Base-by-base conservation (phyloP, 371 early-diverging fungal genomes). In the Apophysomyces ossiformis region DNA sequence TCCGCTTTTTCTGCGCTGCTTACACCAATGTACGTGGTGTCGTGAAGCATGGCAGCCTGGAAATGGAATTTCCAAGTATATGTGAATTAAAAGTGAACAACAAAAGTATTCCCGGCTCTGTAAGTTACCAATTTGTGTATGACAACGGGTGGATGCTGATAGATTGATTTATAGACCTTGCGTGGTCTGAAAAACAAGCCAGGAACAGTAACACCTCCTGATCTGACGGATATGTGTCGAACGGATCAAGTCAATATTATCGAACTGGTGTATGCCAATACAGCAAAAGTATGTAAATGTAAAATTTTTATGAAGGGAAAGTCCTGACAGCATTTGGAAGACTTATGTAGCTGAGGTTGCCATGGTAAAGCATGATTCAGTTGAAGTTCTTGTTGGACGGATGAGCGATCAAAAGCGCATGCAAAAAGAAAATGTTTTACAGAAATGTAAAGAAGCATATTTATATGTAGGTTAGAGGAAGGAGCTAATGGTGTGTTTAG, bases 171-270 rank as follows among this genome's bases (percentile, higher is more conserved):
- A 54, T 70, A 89, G 89, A 74, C 65, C 15, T 65, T 86, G 15
- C 78, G 86, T 41, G 89, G 90, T 1, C 61, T 86, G 50, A 89
- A 86, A 61, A 85, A 83, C 37, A 84, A 75, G 57, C 87, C 87
- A n/a, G 85, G 87, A 0, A 88, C 89, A 3, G 87, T 87, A 0
- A 70, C 83, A 45, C 88, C 90, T 2, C 81, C 84, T 4, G 85
- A 90, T 65, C 71, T 90, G 32, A 85, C 89, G 2, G 56, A 65
- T 5, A 76, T 86, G 46, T 75, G 74, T 46, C 63, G 67, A 35
- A 63, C 79, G 13, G 62, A 71, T 0, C 44, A 64, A 0, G 58
- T 58, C 21, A 88, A 89, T 61, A 75, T 63, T n/a, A 65, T 88
- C 8, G 87, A 89, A 58, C 69, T 89, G 7, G 69, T 82, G 1